phyloP scores from a whole-genome alignment of 106 monocot species.

The Ottelia alismoides region DNA sequence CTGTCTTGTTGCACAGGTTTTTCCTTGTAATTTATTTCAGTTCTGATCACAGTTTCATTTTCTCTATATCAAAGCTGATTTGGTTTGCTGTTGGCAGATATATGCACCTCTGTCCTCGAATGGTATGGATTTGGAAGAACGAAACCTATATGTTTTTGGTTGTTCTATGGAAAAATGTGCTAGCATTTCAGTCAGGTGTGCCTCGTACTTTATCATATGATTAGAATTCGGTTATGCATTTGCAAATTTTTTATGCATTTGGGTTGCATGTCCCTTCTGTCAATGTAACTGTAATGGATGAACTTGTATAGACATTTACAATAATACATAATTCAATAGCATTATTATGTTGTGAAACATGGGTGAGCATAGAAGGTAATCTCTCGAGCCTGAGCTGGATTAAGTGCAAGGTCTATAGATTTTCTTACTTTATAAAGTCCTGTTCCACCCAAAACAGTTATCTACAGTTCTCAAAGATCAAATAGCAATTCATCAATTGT shows the following conservation, averaged over 20 bases:
- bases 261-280: background rate
- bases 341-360: too few relatives aligned
- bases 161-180: slow-evolving; percentile 25
- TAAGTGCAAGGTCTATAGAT: too few relatives aligned
- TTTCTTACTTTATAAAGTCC: too few relatives aligned
- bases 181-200: slow-evolving; percentile 1
- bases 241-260: background rate
- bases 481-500: too few relatives aligned
- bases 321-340: too few relatives aligned
- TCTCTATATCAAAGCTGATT: background rate
- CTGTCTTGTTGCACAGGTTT: slow-evolving; percentile 57
- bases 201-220: too few relatives aligned
- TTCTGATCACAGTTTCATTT: background rate
- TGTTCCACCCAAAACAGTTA: too few relatives aligned
- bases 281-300: background rate
- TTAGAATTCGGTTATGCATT: too few relatives aligned
- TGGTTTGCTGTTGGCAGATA: slow-evolving; percentile 29
- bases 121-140: slow-evolving; percentile 36
- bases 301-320: background rate
- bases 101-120: slow-evolving; percentile 43
- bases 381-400: too few relatives aligned
- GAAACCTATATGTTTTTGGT: slow-evolving; percentile 52
- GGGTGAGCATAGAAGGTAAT: too few relatives aligned
- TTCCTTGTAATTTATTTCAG: background rate
- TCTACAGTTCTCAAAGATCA: too few relatives aligned